phyloP scores from a whole-genome alignment of 1,284 basidiomycete genomes.

The Ganoderma multipileum region DNA sequence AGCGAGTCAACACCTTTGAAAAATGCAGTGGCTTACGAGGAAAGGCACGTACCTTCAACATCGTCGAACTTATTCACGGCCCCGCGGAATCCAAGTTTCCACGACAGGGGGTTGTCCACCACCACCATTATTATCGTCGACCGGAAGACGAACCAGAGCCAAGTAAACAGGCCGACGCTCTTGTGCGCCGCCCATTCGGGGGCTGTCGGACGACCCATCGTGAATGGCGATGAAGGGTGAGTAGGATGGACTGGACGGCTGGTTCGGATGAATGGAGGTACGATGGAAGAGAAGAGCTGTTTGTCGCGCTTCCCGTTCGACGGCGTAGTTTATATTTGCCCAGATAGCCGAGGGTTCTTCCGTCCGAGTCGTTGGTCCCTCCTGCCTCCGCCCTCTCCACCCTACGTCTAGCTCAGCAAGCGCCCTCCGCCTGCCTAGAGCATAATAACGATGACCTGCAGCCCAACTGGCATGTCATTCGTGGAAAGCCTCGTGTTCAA shows the following conservation, averaged over 20 bases:
- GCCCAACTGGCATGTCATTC: background rate
- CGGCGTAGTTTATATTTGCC: background rate
- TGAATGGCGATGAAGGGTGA: background rate
- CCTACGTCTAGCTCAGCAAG: background rate
- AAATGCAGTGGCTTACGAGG: background rate
- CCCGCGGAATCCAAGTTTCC: slow-evolving; percentile 6
- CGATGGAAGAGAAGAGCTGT: background rate
- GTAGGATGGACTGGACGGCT: background rate
- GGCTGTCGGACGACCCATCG: background rate
- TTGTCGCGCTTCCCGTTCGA: background rate
- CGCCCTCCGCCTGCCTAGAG: background rate
- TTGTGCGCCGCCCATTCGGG: slow-evolving; percentile 4
- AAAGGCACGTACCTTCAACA: slow-evolving; percentile 5
- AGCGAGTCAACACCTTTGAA: background rate
- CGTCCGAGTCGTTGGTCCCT: background rate
- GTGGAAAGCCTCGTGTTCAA: background rate
- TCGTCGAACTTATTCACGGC: slow-evolving; percentile 1
- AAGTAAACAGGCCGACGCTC: background rate
- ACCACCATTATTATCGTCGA: slow-evolving; percentile 10
- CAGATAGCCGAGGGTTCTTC: background rate
- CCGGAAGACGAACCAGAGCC: slow-evolving; percentile 12
- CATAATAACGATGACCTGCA: background rate
- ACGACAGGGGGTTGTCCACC: slow-evolving; percentile 14
- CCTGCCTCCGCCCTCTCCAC: background rate
- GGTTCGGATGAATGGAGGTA: background rate